Evolutionary conservation across 495 filamentous ascomycete species (phyloP), one percentile per base, ranked within the genome.

Genomic region (Trichoderma orchidacearum): DNA sequence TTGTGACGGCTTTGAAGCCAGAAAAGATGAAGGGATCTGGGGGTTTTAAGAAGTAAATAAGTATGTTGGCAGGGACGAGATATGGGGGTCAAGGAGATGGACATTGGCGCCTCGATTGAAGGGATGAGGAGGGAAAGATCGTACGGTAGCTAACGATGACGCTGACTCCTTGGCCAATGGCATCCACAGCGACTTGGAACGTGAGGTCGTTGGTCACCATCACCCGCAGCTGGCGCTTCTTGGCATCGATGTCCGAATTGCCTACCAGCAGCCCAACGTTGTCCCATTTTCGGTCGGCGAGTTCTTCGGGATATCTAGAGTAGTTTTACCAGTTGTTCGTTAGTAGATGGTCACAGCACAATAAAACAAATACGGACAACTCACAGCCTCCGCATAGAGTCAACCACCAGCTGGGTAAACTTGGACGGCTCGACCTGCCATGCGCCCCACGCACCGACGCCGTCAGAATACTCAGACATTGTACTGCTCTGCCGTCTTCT

Each of bases 11-110:
- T 70, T 96, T 98, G 52, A 98, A 73, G 36, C 86, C 85, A 59
- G 83, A 80, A 79, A 97, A 98, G 63, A 98, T 97, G 63, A 97
- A 90, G 8, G 93, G 93, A 68, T 98, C 90, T 95, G 61, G 53
- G 51, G 9, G 18, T 17, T 55, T 35, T 60, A 13, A 15, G 7
- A 3, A 3, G 18, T 12, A 9, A 3, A 30, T 2, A 29, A 18
- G 23, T 29, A 11, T 17, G 12, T 53, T 53, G 12, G 28, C 29
- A 25, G 15, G 28, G 12, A 1, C 4, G 23, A 53, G 4, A 12
- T 11, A 17, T 17, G 3, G 3, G 12, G 5, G 18, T 23, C 18
- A 28, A 51, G 23, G 18, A 58, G 30, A 50, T 31, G 12, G 29
- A 57, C 35, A 59, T 32, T 41, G 57, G 62, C 53, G 30, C 34